A percentile compares a stretch with the other conserved stretches of the same genome.
Evolutionary conservation across 169 alveolate genomes (phyloP).

Genomic region (Cryptosporidium parvum): DNA sequence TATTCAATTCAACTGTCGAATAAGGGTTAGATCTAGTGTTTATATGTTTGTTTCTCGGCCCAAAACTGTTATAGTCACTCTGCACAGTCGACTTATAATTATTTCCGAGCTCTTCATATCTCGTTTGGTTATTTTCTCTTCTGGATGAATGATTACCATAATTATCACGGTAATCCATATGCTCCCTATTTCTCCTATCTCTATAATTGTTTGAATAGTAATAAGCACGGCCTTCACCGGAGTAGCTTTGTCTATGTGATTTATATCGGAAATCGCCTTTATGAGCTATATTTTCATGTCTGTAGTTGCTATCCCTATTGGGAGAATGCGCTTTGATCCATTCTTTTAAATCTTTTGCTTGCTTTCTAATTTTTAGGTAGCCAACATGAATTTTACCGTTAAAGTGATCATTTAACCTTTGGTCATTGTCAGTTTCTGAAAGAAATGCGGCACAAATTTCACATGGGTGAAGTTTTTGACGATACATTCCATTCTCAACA

Average conservation of each 20-base stretch:
- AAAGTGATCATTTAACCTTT: conserved; percentile 85
- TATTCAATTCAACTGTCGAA: background rate
- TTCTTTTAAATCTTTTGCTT: conserved; percentile 57
- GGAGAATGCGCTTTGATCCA: conserved; percentile 14
- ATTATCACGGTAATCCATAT: conserved; percentile 1
- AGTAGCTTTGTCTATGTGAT: background rate
- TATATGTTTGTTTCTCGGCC: background rate
- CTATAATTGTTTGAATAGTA: conserved; percentile 4
- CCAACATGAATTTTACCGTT: conserved; percentile 86
- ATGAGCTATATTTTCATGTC: background rate
- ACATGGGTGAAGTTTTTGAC: conserved; percentile 85
- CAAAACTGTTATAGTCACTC: background rate
- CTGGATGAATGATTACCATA: background rate
- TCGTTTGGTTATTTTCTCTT: background rate
- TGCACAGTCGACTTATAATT: background rate
- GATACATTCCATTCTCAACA: conserved; percentile 82
- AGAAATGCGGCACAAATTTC: conserved; percentile 88
- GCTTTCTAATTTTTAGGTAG: conserved; percentile 83
- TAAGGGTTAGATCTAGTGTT: background rate
- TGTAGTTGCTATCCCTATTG: background rate
- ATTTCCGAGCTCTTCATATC: background rate
- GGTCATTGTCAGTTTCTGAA: conserved; percentile 83
- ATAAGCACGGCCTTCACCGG: conserved; percentile 12
- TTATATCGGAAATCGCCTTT: conserved; percentile 2
- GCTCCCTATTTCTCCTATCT: conserved; percentile 9